Percentiles rank a stretch among this genome's conserved stretches.
These are phyloP conservation scores for Xerocomus spinulosus DNA, from an alignment of 768 basidiomycete species.

Conservation along the genomic window DNA sequence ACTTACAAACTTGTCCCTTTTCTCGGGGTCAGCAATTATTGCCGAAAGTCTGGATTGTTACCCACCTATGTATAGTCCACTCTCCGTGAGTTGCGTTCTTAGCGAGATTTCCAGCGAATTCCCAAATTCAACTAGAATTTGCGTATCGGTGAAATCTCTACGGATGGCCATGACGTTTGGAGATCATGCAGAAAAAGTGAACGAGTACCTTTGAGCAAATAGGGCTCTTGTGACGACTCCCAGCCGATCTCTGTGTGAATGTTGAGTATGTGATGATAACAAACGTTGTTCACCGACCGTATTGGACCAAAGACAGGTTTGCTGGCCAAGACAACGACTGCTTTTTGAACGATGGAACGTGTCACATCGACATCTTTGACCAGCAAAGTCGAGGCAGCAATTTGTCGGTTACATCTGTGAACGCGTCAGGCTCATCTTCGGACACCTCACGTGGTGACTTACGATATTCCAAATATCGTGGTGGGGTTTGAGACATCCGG, in stretches of 20 bases:
- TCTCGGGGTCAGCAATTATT: constrained; percentile 9
- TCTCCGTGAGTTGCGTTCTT: constrained; percentile 81
- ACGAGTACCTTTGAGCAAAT: constrained; percentile 69
- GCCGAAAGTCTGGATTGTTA: background rate
- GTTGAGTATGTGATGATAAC: constrained; percentile 1
- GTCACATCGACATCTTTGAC: constrained; percentile 85
- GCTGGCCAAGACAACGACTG: constrained; percentile 88
- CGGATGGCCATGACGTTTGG: background rate
- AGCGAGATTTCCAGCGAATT: constrained; percentile 71
- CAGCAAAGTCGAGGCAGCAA: constrained; percentile 70
- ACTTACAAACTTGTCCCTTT: constrained; percentile 67
- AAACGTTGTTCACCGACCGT: constrained; percentile 43
- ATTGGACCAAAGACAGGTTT: constrained; percentile 94
- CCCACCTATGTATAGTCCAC: constrained; percentile 92
- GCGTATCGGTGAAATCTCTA: constrained; percentile 83
- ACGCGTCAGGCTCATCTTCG: constrained; percentile 1
- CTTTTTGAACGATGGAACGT: constrained; percentile 94
- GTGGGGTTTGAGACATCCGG: constrained; percentile 63
- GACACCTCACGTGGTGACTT: constrained; percentile 4
- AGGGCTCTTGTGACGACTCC: constrained; percentile 91
- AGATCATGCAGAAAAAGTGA: background rate
- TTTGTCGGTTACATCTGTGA: constrained; percentile 89
- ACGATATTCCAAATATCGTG: constrained; percentile 97
- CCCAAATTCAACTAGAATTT: constrained; percentile 87
- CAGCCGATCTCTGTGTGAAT: constrained; percentile 69